Evolutionary conservation across 306 rosid species (phyloP), one percentile per base, ranked within the genome.

Genomic region (Acacia confusa): DNA sequence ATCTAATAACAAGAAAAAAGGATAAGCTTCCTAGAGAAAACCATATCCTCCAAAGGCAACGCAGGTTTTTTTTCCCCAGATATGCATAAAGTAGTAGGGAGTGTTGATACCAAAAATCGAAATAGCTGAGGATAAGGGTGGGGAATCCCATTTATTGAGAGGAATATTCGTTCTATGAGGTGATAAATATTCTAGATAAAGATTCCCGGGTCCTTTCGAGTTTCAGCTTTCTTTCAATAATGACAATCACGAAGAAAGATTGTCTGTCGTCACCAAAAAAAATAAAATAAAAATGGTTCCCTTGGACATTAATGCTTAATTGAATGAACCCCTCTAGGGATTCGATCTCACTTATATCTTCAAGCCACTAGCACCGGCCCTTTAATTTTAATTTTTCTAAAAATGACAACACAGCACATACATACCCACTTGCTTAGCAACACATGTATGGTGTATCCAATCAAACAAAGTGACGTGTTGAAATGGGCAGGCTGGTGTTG

Each of bases 151-250:
- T 72, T 82, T 67, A 7, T 27, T 19, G 52, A 47, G 81, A 47
- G 72, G 87, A 81, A 83, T 86, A 83, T 77, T 79, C 82, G 25
- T 44, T 50, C 10, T 28, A 47, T 43, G 32, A 45, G 28, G 61
- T 66, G 40, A 61, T 43, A 55, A 52, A 79, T 57, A 47, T 79
- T 48, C 70, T 7, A 9, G 9, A 55, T 6, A 57, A 81, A 71
- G 74, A 67, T 81, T 85, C 57, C 34, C 36, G 2, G 75, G 57
- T 24, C 70, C 28, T 48, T 41, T 45, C 47, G 34, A 70, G 41
- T 47, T 50, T 68, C 52, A 47, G 16, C 52, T 47, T 47, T 9
- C 25, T 34, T 38, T 64, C 70, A 38, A 72, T 28, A 71, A 27
- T 65, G 76, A 65, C 68, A 76, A 34, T 20, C 78, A 81, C 68